Evolutionary conservation across 164 flowering plant species (phyloP).

Genomic region (Magnolia officinalis): DNA sequence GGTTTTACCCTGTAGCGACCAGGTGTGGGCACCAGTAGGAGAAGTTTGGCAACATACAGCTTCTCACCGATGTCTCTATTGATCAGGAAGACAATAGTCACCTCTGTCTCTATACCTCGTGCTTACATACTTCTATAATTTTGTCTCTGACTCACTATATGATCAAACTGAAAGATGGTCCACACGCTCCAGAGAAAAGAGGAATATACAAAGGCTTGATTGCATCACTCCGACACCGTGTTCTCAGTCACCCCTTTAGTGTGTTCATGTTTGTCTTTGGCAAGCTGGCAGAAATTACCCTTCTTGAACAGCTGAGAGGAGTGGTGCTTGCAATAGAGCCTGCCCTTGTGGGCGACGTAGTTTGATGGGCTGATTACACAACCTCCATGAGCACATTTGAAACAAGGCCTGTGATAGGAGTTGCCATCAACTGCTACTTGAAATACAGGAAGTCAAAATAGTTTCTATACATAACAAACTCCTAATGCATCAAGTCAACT

Average conservation of each 20-base stretch:
- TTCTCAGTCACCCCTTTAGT: slow-evolving; percentile 38
- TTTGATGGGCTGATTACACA: slow-evolving; percentile 84
- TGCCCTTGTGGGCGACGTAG: slow-evolving; percentile 72
- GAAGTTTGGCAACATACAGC: slow-evolving; percentile 12
- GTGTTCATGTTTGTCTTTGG: slow-evolving; percentile 34
- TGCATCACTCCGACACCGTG: slow-evolving; percentile 19
- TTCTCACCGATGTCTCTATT: slow-evolving; percentile 19
- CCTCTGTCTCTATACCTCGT: background rate
- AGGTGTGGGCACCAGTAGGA: slow-evolving; percentile 11
- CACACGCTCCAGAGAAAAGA: background rate
- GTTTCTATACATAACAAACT: too few relatives aligned
- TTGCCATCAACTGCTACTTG: slow-evolving; percentile 80
- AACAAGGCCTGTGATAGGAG: slow-evolving; percentile 77
- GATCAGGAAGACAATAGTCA: slow-evolving; percentile 3
- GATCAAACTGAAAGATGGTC: background rate
- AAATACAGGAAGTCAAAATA: background rate
- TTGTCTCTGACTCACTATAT: background rate
- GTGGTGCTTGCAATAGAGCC: slow-evolving; percentile 78
- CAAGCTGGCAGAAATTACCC: slow-evolving; percentile 84
- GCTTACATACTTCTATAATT: background rate
- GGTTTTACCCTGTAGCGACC: slow-evolving; percentile 12
- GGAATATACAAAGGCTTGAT: background rate
- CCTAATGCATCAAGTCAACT: too few relatives aligned
- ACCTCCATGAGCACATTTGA: slow-evolving; percentile 80
- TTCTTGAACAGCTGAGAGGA: slow-evolving; percentile 79